phyloP scores from a whole-genome alignment of 169 alveolate species.

The Prorocentrum cordatum region DNA sequence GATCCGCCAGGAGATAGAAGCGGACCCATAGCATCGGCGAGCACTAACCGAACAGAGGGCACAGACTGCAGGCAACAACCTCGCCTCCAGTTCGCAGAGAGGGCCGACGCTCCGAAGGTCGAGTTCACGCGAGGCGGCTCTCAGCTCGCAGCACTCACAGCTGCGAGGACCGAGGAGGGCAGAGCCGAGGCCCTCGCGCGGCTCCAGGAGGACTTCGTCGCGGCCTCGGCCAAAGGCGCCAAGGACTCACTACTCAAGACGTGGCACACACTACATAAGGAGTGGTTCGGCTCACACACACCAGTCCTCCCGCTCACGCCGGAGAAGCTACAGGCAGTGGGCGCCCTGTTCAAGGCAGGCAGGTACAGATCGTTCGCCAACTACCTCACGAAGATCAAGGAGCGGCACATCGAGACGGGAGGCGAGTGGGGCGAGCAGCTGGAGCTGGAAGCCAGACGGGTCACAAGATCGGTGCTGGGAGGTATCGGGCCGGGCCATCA shows the following conservation, averaged over 20 bases:
- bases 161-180: no score
- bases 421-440: background rate
- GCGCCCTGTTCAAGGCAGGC: background rate
- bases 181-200: no score
- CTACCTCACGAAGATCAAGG: background rate
- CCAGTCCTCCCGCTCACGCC: background rate
- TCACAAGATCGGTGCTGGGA: background rate
- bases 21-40: no score
- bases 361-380: no score
- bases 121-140: background rate
- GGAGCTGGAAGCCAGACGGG: background rate
- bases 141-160: background rate
- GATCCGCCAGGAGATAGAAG: no score
- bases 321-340: background rate
- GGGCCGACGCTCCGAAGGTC: background rate
- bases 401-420: background rate
- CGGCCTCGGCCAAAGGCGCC: no score
- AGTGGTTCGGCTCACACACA: background rate
- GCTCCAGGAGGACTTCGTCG: no score
- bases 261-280: background rate
- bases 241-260: background rate
- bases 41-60: no score
- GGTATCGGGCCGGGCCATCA: background rate
- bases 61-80: background rate
- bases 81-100: background rate